These are phyloP conservation scores for Leptodontidium sp. DNA, from an alignment of 2,329 filamentous ascomycete species.

Conservation along the genomic window DNA sequence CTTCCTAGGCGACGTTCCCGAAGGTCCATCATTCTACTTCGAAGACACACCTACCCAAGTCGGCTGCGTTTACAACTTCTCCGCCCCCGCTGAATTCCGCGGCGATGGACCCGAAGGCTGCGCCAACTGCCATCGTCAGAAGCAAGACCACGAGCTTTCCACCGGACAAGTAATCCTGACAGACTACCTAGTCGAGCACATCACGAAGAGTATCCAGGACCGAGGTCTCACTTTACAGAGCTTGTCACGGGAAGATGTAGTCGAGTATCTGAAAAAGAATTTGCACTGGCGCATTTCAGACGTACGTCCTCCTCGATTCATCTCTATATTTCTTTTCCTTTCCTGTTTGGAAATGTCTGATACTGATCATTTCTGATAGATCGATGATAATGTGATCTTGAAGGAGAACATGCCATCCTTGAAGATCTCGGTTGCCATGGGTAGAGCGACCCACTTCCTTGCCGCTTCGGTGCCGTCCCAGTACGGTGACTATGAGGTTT, in stretches of 20 bases:
- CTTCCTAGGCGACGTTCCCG: conserved; percentile 29
- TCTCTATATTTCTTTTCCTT: background rate
- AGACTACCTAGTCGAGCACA: conserved; percentile 26
- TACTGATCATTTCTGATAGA: conserved; percentile 3
- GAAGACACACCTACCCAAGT: conserved; percentile 27
- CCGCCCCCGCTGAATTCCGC: conserved; percentile 30
- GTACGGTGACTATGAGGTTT: conserved; percentile 29
- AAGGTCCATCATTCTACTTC: conserved; percentile 18
- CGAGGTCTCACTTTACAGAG: conserved; percentile 21
- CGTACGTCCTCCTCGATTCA: conserved; percentile 16
- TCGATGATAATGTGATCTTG: conserved; percentile 23
- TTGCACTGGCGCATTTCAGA: conserved; percentile 32
- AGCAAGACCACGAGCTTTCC: conserved; percentile 20
- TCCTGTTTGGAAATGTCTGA: background rate
- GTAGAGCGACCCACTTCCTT: conserved; percentile 27
- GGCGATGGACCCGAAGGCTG: conserved; percentile 25
- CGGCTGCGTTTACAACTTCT: conserved; percentile 32
- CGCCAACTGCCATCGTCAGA: conserved; percentile 25
- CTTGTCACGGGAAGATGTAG: conserved; percentile 24
- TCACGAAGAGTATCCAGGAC: conserved; percentile 22
- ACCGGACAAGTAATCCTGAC: conserved; percentile 32
- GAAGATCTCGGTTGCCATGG: conserved; percentile 31
- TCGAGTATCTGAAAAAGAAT: conserved; percentile 27
- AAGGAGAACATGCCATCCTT: conserved; percentile 27
- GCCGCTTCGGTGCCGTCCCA: conserved; percentile 25